Evolutionary conservation across 805 yeast genomes (phyloP).

Genomic region (Wickerhamomyces rabaulensis): DNA sequence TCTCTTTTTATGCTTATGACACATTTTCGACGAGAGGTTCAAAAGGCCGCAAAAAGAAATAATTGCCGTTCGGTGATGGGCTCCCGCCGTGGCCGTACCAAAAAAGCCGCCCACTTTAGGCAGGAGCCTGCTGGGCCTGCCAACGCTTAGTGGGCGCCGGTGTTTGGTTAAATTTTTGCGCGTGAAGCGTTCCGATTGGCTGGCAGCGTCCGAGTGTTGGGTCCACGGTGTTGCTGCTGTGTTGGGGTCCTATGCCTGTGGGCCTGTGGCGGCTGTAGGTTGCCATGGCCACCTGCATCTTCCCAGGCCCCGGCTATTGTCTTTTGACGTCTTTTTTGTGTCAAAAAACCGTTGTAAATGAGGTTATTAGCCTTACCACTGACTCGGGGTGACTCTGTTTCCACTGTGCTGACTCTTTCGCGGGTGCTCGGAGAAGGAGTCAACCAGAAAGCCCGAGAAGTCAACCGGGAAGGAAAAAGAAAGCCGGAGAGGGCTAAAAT

Average conservation of each 20-base stretch:
- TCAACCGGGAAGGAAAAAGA: too few relatives aligned
- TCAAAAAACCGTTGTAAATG: neutral
- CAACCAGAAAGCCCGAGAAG: too few relatives aligned
- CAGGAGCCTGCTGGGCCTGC: too few relatives aligned
- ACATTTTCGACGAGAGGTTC: neutral
- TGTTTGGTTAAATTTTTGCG: neutral
- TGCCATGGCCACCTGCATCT: too few relatives aligned
- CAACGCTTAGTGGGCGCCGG: neutral
- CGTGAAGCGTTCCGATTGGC: conserved; percentile 12
- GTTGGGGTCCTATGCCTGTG: too few relatives aligned
- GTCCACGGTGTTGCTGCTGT: too few relatives aligned
- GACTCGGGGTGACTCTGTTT: neutral
- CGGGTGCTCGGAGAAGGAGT: too few relatives aligned
- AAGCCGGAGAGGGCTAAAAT: too few relatives aligned
- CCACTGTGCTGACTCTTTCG: too few relatives aligned
- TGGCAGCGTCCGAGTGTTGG: neutral
- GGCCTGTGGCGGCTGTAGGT: too few relatives aligned
- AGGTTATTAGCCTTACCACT: neutral
- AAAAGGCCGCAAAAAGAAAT: neutral
- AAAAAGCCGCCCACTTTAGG: too few relatives aligned
- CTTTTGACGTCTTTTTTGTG: neutral
- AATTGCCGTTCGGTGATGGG: neutral
- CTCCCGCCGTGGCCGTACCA: neutral
- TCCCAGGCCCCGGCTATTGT: neutral
- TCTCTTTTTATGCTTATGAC: neutral